Base-by-base conservation (phyloP, 495 filamentous ascomycete species). In the Halenospora varia region DNA sequence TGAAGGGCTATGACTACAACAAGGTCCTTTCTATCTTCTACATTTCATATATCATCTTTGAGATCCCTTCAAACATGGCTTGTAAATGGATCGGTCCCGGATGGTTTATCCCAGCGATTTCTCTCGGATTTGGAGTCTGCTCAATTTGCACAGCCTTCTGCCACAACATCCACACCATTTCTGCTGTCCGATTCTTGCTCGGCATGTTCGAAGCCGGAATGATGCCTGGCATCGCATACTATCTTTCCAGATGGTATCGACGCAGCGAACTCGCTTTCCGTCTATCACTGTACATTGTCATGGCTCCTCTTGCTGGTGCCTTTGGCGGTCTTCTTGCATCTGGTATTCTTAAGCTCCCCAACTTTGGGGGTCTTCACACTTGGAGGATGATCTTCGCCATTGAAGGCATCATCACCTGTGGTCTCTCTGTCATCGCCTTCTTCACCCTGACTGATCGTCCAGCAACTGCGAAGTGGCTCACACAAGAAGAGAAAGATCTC, bases 191-290 rank as follows among this genome's bases (percentile, higher is more conserved):
- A 10, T 81, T 81, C 55, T 46, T 81, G 0, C 78, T 91, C 2
- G 86, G 85, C 2, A 68, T 82, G 15, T 86, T 87, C 56, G 86
- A 89, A 68, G 80, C 86, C 17, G 86, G 85, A 35, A 76, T 90
- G 75, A 63, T 89, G 66, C 87, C 86, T n/a, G 85, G 86, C 4
- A 87, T 88, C 17, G 82, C 83, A 0, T 89, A 88, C 68, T 89
- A 88, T 58, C 64, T 90, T 3, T 85, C 82, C 0, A 75, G 85
- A 20, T 90, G 85, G 85, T 90, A 89, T 60, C 76, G 84, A 17
- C 76, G 84, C 44, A 77, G 78, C 61, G 87, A 90, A 68, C 69
- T 88, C 10, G 77, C 82, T 3, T 86, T 87, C 68, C 82, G 86
- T 69, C 77, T 92, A 19, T 80, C 85, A 0, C 70, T 92, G 1